Evolutionary conservation across 495 filamentous ascomycete genomes (phyloP), one percentile per base, ranked within the genome.

Genomic region (Recurvomyces mirabilis): DNA sequence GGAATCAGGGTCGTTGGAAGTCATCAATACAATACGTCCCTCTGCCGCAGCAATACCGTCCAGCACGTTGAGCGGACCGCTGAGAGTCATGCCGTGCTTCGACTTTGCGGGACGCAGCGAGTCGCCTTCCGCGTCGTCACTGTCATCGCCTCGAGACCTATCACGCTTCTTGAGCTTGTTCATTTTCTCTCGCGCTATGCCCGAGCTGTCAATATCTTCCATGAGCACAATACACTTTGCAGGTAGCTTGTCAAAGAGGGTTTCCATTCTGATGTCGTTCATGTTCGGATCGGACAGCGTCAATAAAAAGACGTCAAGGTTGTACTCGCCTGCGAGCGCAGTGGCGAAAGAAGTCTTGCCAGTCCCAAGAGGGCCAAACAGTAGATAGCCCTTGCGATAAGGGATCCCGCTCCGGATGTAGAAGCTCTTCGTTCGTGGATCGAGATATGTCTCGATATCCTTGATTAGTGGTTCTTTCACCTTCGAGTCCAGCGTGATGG

Each of bases 271-370:
- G 38, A 61, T 73, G 61, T 68, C 71, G 2, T 14, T 35, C 18
- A 45, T 21, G 17, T 36, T 21, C n/a, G 9, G 4, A 31, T 24
- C 19, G 3, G 41, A 20, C 22, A 84, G 61, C 51, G 72, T 74
- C 12, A 82, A 58, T 38, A 77, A 66, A 58, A 78, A 82, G 15
- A 83, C 68, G 35, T 79, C 73, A 9, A 82, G 64, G 6, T 74
- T 74, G 49, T 81, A 78, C 18, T 71, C 60, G 15, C 79, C 77
- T 4, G 41, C 41, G 4, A 45, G 29, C 4, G 41, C 29, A 13
- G 32, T 18, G 19, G 33, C 33, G 26, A 44, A 49, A 24, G 22
- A 38, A 12, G 50, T 38, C 32, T 48, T 52, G 9, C 49, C 49
- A 25, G 49, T 52, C 22, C 49, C 44, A 10, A 46, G 50, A n/a